A percentile compares a stretch with the other conserved stretches of the same genome.
These are phyloP conservation scores for Aspergillus amoenus DNA, from an alignment of 2,329 filamentous ascomycete genomes.

Conservation along the genomic window DNA sequence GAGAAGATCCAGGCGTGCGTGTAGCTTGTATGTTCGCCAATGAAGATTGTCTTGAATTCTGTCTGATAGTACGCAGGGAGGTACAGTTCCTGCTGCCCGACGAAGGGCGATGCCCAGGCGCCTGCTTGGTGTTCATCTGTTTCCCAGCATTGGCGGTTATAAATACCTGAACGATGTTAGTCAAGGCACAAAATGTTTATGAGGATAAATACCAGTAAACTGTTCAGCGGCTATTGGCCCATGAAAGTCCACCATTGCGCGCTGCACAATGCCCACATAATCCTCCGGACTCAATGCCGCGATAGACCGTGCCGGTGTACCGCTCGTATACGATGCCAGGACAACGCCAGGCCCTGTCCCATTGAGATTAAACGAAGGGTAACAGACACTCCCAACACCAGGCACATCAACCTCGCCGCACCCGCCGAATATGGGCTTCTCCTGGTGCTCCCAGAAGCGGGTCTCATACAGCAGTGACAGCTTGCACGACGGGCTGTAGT, in stretches of 20 bases:
- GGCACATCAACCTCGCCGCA: conserved; percentile 31
- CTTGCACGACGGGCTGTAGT: conserved; percentile 54
- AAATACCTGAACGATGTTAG: conserved; percentile 36
- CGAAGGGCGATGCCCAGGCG: conserved; percentile 60
- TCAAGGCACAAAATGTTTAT: not conserved
- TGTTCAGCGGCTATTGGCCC: conserved; percentile 59
- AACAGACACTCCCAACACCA: conserved; percentile 36
- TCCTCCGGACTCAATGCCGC: conserved; percentile 28
- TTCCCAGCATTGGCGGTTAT: conserved; percentile 66
- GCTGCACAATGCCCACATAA: conserved; percentile 63
- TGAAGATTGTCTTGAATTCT: conserved; percentile 66
- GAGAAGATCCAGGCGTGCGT: conserved; percentile 61
- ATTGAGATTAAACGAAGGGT: conserved; percentile 38
- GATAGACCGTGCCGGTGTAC: conserved; percentile 23
- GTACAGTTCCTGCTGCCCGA: conserved; percentile 68
- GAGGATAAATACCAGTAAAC: conserved; percentile 54
- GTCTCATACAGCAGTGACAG: conserved; percentile 68
- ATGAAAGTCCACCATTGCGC: conserved; percentile 68
- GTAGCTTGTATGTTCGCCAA: conserved; percentile 68
- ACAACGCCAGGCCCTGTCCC: conserved; percentile 36
- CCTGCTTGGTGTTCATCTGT: conserved; percentile 61
- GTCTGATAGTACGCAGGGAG: conserved; percentile 72
- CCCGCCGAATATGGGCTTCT: conserved; percentile 61
- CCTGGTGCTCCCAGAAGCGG: conserved; percentile 59
- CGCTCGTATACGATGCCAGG: conserved; percentile 46